Base-by-base conservation (phyloP, 2,329 filamentous ascomycete genomes). In the Colletotrichum tropicicola region DNA sequence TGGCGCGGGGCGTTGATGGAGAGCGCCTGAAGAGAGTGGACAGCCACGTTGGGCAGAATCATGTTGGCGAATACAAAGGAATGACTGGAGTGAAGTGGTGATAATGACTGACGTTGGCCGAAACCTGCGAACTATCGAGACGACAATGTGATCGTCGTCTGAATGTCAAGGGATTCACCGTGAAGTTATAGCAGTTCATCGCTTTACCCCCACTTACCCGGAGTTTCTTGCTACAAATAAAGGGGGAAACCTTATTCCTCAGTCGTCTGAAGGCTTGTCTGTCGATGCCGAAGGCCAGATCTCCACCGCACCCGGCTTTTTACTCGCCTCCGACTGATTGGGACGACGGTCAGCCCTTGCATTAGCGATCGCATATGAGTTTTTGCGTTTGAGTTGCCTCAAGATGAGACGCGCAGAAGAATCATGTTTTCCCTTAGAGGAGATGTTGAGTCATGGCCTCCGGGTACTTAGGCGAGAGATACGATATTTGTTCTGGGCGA, bases 341-440 rank as follows among this genome's bases (percentile, higher is more conserved):
- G 37, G 21, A 17, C 19, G 28, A 9, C 19, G 19, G 1, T 6
- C 15, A 17, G 17, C 39, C 39, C n/a, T 43, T 9, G 5, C 12
- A 10, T 30, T 12, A 27, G 5, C 7, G n/a, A 57, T 37, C n/a
- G 5, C 1, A 25, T 41, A 28, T 6, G 51, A 13, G n/a, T 25
- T 25, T 45, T 10, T 10, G 4, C n/a, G 17, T 55, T 55, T 25
- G 19, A 44, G 23, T n/a, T 57, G 54, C 43, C 30, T 57, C 54
- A 57, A 57, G 28, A 57, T 57, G 54, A 57, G 54, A 57, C 54
- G 43, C 39, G 25, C 54, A 37, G 54, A 21, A 27, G 43, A 57
- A 57, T 57, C 54, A 48, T 37, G 28, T 15, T 25, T 35, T 9
- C 27, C 19, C 30, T 17, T 27, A 4, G 19, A 23, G 12, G 1